Conservation (phyloP, 1,284 basidiomycete genomes). For the Trichosporon sp. region DNA sequence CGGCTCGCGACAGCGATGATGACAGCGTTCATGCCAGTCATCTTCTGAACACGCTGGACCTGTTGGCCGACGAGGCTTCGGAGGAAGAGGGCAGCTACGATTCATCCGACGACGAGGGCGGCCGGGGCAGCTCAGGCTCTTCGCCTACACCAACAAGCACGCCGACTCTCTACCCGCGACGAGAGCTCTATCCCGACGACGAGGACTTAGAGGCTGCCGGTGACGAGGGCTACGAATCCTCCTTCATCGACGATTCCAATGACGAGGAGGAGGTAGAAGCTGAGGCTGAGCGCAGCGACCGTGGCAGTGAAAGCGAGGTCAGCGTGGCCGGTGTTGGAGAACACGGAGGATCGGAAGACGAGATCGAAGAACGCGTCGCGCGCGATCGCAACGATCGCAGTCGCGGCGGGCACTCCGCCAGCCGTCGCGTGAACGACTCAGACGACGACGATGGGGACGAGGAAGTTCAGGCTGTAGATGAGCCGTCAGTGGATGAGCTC, state of each 20-base stretch:
- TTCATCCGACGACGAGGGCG: background rate
- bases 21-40: background rate
- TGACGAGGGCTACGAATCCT: slow-evolving; percentile 18
- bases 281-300: background rate
- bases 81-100: slow-evolving; percentile 3
- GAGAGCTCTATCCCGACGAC: background rate
- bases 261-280: background rate
- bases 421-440: background rate
- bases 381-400: background rate
- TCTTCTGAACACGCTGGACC: slow-evolving; percentile 1
- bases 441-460: slow-evolving; percentile 17
- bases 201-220: background rate
- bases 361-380: slow-evolving; percentile 2
- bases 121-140: background rate
- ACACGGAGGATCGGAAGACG: background rate
- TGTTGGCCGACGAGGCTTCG: slow-evolving; percentile 2
- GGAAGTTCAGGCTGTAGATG: slow-evolving; percentile 18
- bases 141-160: background rate
- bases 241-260: slow-evolving; percentile 16
- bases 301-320: slow-evolving; percentile 3
- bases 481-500: slow-evolving; percentile 20
- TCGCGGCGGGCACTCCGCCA: background rate
- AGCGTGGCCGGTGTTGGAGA: background rate
- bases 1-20: background rate
- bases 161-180: background rate